Percentiles rank a stretch among this genome's conserved stretches.
These are phyloP conservation scores for Plasmodium gonderi DNA, from an alignment of 169 alveolate species.

Conservation along the genomic window DNA sequence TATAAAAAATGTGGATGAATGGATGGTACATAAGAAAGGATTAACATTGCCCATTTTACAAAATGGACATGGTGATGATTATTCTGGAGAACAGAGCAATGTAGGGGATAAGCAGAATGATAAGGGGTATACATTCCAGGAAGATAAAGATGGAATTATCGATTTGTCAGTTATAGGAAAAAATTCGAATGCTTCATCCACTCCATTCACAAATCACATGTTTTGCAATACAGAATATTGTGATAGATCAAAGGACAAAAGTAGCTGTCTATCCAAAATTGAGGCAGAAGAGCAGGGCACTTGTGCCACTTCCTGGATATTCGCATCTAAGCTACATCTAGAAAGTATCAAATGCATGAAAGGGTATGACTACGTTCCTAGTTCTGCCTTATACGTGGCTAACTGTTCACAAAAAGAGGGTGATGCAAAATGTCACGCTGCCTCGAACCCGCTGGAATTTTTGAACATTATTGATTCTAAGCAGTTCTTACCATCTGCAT, in stretches of 20 bases:
- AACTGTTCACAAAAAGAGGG: neutral
- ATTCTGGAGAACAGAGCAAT: neutral
- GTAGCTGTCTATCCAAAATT: neutral
- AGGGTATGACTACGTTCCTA: neutral
- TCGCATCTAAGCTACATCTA: slow-evolving; percentile 65
- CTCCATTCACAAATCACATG: neutral
- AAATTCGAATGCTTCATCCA: neutral
- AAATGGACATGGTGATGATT: neutral
- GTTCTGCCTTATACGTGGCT: slow-evolving; percentile 15
- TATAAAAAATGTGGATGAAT: slow-evolving; percentile 2
- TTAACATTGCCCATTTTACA: neutral
- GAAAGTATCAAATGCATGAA: slow-evolving; percentile 69
- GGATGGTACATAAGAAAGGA: neutral
- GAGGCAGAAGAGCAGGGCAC: slow-evolving; percentile 14
- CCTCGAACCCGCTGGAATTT: slow-evolving; percentile 9
- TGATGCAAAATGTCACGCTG: neutral
- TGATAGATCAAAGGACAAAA: slow-evolving; percentile 3
- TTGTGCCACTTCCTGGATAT: slow-evolving; percentile 72
- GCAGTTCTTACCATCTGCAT: neutral
- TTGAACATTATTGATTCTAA: neutral
- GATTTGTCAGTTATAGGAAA: neutral
- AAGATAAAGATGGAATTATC: neutral
- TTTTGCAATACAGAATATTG: slow-evolving; percentile 16
- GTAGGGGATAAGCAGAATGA: neutral
- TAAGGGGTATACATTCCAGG: neutral